Evolutionary conservation across 2,329 filamentous ascomycete genomes (phyloP), one percentile per base, ranked within the genome.

Genomic region (Delphinella strobiligena): DNA sequence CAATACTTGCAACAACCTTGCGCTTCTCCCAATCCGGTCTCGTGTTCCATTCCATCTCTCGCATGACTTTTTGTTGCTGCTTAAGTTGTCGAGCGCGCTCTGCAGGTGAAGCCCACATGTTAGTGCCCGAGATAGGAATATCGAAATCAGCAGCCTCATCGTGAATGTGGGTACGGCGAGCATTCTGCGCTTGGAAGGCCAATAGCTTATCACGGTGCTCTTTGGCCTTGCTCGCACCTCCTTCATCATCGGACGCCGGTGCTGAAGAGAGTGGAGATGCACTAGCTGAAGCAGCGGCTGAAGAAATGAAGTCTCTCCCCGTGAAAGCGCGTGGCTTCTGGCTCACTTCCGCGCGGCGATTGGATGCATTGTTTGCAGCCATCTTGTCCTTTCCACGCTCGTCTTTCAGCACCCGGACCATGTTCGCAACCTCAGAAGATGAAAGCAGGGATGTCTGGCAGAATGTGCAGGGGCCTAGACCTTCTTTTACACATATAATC

Each of bases 401-500:
- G 38, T 85, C 82, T 30, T 80, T 78, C 10, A 98, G 69, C 51
- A 89, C 80, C 18, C 74, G 72, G 36, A 96, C 82, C 75, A 98
- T 94, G 24, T 74, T 76, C 52, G 93, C 81, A 8, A 94, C 75
- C 40, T 96, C 87, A 3, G 72, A 64, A 0, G 74, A 58, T 19
- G 72, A 79, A 5, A 98, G 66, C 0, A 98, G 66, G 0, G 85
- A 76, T 0, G 73, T 69, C 0, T 78, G 78, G 63, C 91, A 98
- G 54, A 84, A 95, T 0, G 89, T 95, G 59, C 91, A 98, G 0
- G 89, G 89, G 0, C 89, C 89, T 1, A 96, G 69, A 0, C 91
- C 91, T 61, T 98, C 88, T 53, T 91, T 88, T 17, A 93, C 77
- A 58, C 91, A 98, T 40, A 96, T 80, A 10, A 98, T 86, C 58